Base-by-base conservation (phyloP, 1,284 basidiomycete species). In the Erythrobasidium hasegawianum region DNA sequence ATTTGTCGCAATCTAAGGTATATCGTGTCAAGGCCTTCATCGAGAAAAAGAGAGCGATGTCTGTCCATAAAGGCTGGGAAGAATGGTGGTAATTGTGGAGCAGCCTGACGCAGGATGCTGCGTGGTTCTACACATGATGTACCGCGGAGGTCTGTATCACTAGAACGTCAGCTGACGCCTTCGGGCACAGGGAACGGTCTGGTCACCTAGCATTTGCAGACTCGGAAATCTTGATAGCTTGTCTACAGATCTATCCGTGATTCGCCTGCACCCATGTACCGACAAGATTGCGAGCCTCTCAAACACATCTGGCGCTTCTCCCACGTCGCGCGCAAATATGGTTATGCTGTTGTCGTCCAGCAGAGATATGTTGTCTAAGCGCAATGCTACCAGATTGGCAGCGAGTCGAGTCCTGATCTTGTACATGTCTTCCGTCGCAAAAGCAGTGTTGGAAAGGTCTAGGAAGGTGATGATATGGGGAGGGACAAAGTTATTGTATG, bases 301-400 rank as follows among this genome's bases (percentile, higher is more conserved):
- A 38, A 65, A 65, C 13, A 39, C 62, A 4, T 45, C 47, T 50
- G 40, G 14, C 7, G 39, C 45, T 57, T 50, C 20, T 27, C 61
- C 61, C 7, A 33, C 62, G 47, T 58, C 62, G 26, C 62, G 41
- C 14, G 56, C 54, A 24, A 65, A 41, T 2, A 33, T 39, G n/a
- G 62, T 58, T n/a, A 65, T 57, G 14, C 22, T 38, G 40, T 58
- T 56, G 22, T 65, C 56, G 18, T 57, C 56, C n/a, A 65, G 45
- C 9, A 38, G 41, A 10, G 29, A 27, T 2, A 65, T 55, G 18
- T 53, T 27, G 40, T 65, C 62, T 13, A 65, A 55, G n/a, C 56
- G 55, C 16, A 65, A 49, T 8, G 55, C 62, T 4, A 43, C 49
- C 18, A 65, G 38, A 16, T 22, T 65, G 10, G 50, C 38, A 11